Conservation (phyloP, 495 filamentous ascomycete genomes). For the Xylaria venustula region DNA sequence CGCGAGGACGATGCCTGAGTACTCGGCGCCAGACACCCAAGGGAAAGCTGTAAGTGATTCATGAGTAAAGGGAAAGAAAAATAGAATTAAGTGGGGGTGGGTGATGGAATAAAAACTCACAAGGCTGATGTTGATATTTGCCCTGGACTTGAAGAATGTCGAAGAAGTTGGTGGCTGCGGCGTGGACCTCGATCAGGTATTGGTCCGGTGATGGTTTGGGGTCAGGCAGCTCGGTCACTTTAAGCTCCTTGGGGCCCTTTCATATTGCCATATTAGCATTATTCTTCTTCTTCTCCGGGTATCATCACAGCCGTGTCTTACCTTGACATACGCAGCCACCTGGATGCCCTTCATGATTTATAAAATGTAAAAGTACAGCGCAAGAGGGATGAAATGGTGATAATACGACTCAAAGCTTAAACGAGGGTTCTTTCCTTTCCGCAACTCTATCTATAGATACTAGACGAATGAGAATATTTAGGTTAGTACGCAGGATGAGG, state of each 20-base stretch:
- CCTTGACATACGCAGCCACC: slow-evolving; percentile 79
- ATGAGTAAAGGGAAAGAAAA: neutral
- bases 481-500: neutral
- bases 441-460: neutral
- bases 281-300: neutral
- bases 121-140: slow-evolving; percentile 66
- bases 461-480: neutral
- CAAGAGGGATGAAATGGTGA: neutral
- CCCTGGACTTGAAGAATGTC: slow-evolving; percentile 88
- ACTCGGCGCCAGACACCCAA: slow-evolving; percentile 86
- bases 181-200: slow-evolving; percentile 88
- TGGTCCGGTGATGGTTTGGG: slow-evolving; percentile 66
- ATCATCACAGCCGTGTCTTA: slow-evolving; percentile 26
- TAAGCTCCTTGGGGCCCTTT: slow-evolving; percentile 77
- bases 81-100: neutral
- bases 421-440: neutral
- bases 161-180: slow-evolving; percentile 91
- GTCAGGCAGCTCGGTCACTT: slow-evolving; percentile 67
- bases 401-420: too few species aligned
- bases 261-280: neutral
- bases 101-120: slow-evolving; percentile 23
- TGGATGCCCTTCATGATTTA: slow-evolving; percentile 79
- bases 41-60: slow-evolving; percentile 55
- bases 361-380: neutral
- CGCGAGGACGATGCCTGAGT: slow-evolving; percentile 72